Base-by-base conservation (phyloP, 768 basidiomycete genomes). In the Butyriboletus loyo region DNA sequence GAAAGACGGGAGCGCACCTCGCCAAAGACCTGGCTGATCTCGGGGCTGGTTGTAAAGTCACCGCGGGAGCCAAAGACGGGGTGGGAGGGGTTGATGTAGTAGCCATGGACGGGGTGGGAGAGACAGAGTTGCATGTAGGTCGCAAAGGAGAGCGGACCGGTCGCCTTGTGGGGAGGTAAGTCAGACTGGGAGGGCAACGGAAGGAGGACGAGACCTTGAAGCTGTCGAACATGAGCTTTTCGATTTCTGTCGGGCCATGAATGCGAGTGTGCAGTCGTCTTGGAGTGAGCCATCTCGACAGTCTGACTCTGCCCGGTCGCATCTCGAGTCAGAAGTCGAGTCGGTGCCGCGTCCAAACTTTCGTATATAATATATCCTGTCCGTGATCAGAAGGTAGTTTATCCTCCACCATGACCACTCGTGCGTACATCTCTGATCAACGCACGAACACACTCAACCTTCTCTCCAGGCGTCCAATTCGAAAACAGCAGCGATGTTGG, bases 1-100 rank as follows among this genome's bases (percentile, higher is more conserved):
- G 7, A 13, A 34, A n/a, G 17, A 19, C 24, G 24, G 52, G 36
- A 39, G 68, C 82, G 57, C 65, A 94, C 96, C 84, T 99, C 96
- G 53, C 97, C 97, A 66, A 98, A 98, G 1, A 91, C 83, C 67
- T 98, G 94, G 61, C 84, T 90, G 48, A 99, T 98, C 69, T 99
- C 97, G 2, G 96, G 97, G 60, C 89, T 93, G 11, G 97, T 99
- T 21, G 89, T 87, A 64, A 98, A 99, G 74, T 99, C 97, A 6
- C 97, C 97, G 37, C 78, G 75, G 0, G 82, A 57, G 13, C 97
- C 97, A 62, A 99, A 92, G 3, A 98, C 86, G 38, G 82, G 77
- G 52, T 89, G 78, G 14, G 76, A 62, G 0, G 81, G 71, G 34
- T 84, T 87, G 75, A 88, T 91, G 74, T 98, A 98, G 72, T 98